Evolutionary conservation across 306 rosid species (phyloP).

Genomic region (Mimosa bimucronata): DNA sequence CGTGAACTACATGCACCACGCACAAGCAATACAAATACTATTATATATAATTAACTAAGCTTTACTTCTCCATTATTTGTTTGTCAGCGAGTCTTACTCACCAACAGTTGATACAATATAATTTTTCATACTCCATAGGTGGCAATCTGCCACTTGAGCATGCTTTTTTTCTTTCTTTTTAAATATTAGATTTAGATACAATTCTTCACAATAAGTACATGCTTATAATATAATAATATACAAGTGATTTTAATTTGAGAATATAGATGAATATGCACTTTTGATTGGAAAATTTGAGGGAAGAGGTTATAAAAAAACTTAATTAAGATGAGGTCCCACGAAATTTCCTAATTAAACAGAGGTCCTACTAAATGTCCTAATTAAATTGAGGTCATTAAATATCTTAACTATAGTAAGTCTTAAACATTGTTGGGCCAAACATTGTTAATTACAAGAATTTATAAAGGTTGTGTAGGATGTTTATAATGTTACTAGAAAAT

Average conservation of each 20-base stretch:
- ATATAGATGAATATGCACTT: background rate
- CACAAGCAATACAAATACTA: too few species aligned
- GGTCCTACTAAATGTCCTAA: too few species aligned
- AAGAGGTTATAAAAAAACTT: background rate
- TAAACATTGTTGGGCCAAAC: too few species aligned
- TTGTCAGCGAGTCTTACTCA: constrained; percentile 14
- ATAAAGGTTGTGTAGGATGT: too few species aligned
- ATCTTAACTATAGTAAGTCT: too few species aligned
- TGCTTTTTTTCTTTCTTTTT: background rate
- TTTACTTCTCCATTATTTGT: constrained; percentile 43
- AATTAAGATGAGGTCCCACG: too few species aligned
- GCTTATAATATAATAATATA: background rate
- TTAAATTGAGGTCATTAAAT: too few species aligned
- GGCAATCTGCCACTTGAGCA: constrained; percentile 14
- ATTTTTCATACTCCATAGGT: constrained; percentile 31
- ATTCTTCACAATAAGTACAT: background rate
- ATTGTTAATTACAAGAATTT: too few species aligned
- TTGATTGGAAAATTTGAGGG: background rate
- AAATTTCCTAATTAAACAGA: too few species aligned
- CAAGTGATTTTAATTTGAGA: background rate
- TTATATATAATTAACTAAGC: constrained; percentile 8
- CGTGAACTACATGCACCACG: constrained; percentile 51
- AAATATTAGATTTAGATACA: background rate
- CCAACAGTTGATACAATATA: constrained; percentile 22
- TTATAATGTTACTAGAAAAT: too few species aligned